Evolutionary conservation across 2,329 filamentous ascomycete species (phyloP).

Genomic region (Cyclaneusma minus): DNA sequence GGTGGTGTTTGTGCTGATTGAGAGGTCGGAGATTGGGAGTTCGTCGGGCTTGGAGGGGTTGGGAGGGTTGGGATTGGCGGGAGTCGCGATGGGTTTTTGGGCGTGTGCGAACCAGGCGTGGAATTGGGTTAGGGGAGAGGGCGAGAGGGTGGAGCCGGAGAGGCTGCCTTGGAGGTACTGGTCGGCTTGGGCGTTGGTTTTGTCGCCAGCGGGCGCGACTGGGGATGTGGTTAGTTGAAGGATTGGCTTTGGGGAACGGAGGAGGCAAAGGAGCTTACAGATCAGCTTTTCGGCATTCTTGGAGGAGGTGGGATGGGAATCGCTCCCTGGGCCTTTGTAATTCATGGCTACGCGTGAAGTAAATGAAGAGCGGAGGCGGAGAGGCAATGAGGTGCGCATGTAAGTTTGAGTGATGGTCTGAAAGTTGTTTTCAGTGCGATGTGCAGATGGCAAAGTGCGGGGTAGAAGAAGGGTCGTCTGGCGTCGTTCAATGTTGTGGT

Average conservation of each 20-base stretch:
- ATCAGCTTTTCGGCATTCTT: too few relatives aligned
- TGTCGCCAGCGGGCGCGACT: constrained; percentile 51
- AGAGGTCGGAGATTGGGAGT: too few relatives aligned
- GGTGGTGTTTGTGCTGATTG: too few relatives aligned
- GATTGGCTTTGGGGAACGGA: constrained; percentile 1
- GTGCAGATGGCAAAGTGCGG: too few relatives aligned
- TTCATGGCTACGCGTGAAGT: neutral
- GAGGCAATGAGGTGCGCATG: neutral
- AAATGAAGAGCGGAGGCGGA: neutral
- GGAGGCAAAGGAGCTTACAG: constrained; percentile 12
- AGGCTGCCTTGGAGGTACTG: constrained; percentile 62
- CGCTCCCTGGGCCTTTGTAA: neutral
- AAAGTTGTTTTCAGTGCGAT: too few relatives aligned
- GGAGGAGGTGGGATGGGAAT: constrained; percentile 3
- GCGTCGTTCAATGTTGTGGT: neutral
- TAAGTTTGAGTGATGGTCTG: too few relatives aligned
- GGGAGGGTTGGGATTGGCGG: constrained; percentile 10
- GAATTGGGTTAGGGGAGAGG: constrained; percentile 69
- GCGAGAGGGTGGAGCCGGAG: constrained; percentile 40
- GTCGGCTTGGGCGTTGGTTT: constrained; percentile 45
- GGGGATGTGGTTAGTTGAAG: constrained; percentile 5
- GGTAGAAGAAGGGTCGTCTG: too few relatives aligned
- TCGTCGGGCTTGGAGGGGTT: constrained; percentile 21
- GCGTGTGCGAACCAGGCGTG: constrained; percentile 76
- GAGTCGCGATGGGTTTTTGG: too few relatives aligned